A percentile compares a stretch with the other conserved stretches of the same genome.
Evolutionary conservation across 1,284 basidiomycete genomes (phyloP).

Genomic region (Crucibulum parvulum): DNA sequence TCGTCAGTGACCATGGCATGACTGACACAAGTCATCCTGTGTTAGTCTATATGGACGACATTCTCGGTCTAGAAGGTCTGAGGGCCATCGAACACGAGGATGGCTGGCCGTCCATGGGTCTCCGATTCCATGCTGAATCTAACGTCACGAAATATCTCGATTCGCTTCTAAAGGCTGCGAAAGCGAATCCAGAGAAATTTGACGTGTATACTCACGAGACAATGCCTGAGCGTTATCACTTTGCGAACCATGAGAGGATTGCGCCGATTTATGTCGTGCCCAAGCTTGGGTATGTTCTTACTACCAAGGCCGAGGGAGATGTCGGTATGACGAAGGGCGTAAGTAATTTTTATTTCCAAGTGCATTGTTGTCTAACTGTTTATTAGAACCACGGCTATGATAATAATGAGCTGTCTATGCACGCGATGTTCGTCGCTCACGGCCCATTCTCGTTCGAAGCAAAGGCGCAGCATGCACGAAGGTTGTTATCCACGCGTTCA

Average conservation of each 20-base stretch:
- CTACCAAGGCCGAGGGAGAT: slow-evolving; percentile 65
- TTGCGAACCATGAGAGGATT: slow-evolving; percentile 73
- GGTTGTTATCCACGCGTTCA: slow-evolving; percentile 22
- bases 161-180: slow-evolving; percentile 58
- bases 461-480: slow-evolving; percentile 56
- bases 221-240: slow-evolving; percentile 86
- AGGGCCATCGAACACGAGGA: slow-evolving; percentile 73
- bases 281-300: slow-evolving; percentile 77
- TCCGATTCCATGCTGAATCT: slow-evolving; percentile 70
- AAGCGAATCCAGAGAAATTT: slow-evolving; percentile 66
- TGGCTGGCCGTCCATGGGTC: slow-evolving; percentile 88
- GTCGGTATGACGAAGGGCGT: slow-evolving; percentile 79
- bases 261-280: slow-evolving; percentile 90
- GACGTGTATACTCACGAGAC: slow-evolving; percentile 81
- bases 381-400: slow-evolving; percentile 85
- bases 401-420: slow-evolving; percentile 79
- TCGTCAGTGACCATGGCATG: slow-evolving; percentile 96
- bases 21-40: slow-evolving; percentile 81
- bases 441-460: slow-evolving; percentile 81
- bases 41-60: slow-evolving; percentile 83
- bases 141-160: slow-evolving; percentile 65
- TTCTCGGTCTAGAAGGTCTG: slow-evolving; percentile 75
- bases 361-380: slow-evolving; percentile 1
- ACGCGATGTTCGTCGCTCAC: slow-evolving; percentile 89
- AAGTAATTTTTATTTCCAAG: slow-evolving; percentile 34